Percentiles rank a stretch among this genome's conserved stretches.
phyloP scores from a whole-genome alignment of 1,284 basidiomycete genomes.

The Ganoderma resinaceum region DNA sequence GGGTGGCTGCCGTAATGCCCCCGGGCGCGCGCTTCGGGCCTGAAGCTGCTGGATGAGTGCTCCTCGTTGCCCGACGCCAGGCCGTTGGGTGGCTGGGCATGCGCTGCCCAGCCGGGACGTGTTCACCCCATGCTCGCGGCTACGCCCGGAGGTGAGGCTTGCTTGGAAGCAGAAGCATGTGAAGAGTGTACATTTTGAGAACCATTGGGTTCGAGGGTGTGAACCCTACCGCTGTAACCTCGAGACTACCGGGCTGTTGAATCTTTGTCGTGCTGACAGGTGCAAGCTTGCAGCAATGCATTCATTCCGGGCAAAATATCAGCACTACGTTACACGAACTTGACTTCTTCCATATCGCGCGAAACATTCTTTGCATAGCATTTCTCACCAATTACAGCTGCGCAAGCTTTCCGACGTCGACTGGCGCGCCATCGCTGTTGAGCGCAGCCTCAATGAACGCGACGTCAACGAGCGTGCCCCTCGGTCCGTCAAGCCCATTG shows the following conservation, averaged over 20 bases:
- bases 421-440: conserved; percentile 66
- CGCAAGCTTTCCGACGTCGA: conserved; percentile 60
- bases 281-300: neutral
- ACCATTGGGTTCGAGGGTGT: neutral
- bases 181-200: neutral
- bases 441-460: conserved; percentile 82
- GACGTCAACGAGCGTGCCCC: conserved; percentile 72
- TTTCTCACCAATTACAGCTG: conserved; percentile 14
- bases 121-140: neutral
- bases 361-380: neutral
- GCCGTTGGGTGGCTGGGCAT: neutral
- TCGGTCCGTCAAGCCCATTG: conserved; percentile 58
- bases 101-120: neutral
- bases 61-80: neutral
- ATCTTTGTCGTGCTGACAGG: neutral
- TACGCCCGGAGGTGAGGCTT: neutral
- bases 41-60: neutral
- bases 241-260: neutral
- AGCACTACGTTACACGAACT: neutral
- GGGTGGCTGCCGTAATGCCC: conserved; percentile 29
- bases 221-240: neutral
- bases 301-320: neutral
- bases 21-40: conserved; percentile 25
- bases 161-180: neutral
- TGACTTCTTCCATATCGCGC: neutral